Evolutionary conservation across 768 basidiomycete genomes (phyloP).

Genomic region (Phallus indusiatus): DNA sequence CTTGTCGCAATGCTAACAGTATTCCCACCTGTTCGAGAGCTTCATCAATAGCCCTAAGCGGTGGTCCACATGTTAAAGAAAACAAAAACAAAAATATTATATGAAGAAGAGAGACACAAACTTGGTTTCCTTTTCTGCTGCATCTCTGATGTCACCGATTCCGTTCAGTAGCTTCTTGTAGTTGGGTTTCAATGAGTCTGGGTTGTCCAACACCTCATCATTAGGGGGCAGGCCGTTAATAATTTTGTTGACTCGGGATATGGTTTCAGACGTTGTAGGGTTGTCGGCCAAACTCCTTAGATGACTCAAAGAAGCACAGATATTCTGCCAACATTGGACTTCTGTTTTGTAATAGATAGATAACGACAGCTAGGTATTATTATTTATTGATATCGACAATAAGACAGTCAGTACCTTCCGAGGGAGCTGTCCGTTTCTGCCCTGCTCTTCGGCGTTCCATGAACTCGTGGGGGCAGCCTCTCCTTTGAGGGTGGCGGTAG

Average conservation of each 20-base stretch:
- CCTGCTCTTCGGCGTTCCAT: constrained; percentile 64
- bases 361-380: not conserved
- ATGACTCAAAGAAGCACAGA: constrained; percentile 45
- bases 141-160: constrained; percentile 50
- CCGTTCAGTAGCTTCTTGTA: constrained; percentile 55
- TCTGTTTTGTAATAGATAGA: constrained; percentile 35
- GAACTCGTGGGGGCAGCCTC: not conserved
- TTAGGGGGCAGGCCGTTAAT: constrained; percentile 56
- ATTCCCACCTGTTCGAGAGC: constrained; percentile 61
- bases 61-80: not conserved
- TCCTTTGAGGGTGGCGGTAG: no score
- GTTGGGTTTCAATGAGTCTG: constrained; percentile 50
- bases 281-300: constrained; percentile 47
- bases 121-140: constrained; percentile 57
- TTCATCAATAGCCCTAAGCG: constrained; percentile 55
- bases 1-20: constrained; percentile 64
- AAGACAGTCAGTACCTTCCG: constrained; percentile 50
- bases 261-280: constrained; percentile 42
- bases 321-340: constrained; percentile 68
- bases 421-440: constrained; percentile 55
- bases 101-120: constrained; percentile 20
- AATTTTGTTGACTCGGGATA: constrained; percentile 64
- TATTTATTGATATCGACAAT: constrained; percentile 6
- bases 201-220: constrained; percentile 62
- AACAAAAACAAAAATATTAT: not conserved